Base-by-base conservation (phyloP, 1,139 yeast genomes). In the Scheffersomyces insectosa region DNA sequence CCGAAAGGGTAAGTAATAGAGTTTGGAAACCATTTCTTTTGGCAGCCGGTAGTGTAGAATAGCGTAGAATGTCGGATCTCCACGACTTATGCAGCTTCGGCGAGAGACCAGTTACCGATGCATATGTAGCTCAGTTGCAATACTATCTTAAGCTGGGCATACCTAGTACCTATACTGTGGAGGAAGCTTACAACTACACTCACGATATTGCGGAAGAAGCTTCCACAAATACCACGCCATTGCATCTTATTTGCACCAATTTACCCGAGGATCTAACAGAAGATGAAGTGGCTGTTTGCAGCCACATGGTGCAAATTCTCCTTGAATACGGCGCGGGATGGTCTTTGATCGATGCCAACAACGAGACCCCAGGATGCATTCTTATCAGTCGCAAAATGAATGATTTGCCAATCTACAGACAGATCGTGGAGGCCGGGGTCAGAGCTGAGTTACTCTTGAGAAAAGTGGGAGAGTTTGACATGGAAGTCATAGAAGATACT, bases 321-420 rank as follows among this genome's bases (percentile, higher is more conserved):
- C 83, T 91, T 54, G 83, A 88, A 56, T 85, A 83, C 61, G 98
- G 98, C 11, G 97, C 96, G 0, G 96, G 95, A 7, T 91, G 97
- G 97, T 83, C 83, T 56, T 72, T 84, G 47, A 69, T 80, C 5
- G 93, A 87, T 58, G 74, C 70, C 44, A 79, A 83, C 49, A 72
- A 79, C 51, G 82, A 83, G 50, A 86, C 96, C 0, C 87, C 95
- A 0, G 96, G 95, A 3, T 88, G 93, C 62, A 73, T 85, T 39
- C 70, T 80, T 49, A 71, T 75, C 42, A 77, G 77, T 45, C 70
- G 82, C 42, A 77, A 75, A 2, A 65, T 82, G 43, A 63, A 69
- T 42, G 60, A 63, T 4, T 63, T 68, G 0, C 72, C 70, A 0
- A 76, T 87, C 46, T 74, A 70, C 49, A 57, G 69, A 9, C 73